A percentile compares a stretch with the other conserved stretches of the same genome.
phyloP scores from a whole-genome alignment of 1,284 basidiomycete genomes.

The Polyporus tsugae region DNA sequence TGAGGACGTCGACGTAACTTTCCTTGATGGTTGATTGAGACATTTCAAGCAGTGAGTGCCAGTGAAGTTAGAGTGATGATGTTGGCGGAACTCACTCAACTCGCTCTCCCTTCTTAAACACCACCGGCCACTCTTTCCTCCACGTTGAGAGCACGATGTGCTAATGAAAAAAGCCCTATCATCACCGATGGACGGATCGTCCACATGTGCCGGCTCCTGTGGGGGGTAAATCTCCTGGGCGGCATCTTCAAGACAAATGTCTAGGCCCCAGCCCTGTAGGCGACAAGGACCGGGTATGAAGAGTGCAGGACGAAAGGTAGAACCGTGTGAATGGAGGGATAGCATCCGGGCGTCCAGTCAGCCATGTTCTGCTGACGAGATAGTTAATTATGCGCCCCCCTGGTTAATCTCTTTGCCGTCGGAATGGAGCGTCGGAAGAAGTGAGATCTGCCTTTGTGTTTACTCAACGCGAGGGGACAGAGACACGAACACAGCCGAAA shows the following conservation, averaged over 20 bases:
- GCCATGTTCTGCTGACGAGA: neutral
- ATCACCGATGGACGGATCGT: neutral
- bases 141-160: neutral
- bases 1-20: slow-evolving; percentile 57
- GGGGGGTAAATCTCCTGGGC: too few species aligned
- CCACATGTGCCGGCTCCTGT: neutral
- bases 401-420: neutral
- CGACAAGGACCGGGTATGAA: neutral
- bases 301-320: neutral
- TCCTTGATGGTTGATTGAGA: neutral
- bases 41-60: neutral
- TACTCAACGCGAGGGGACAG: neutral
- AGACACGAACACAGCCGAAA: too few species aligned
- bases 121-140: neutral
- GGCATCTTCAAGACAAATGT: neutral
- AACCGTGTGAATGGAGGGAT: neutral
- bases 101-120: neutral
- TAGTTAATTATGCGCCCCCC: neutral
- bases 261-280: neutral
- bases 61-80: neutral
- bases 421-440: neutral
- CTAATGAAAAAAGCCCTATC: neutral
- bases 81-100: neutral
- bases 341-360: neutral
- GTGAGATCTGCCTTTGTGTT: neutral